Evolutionary conservation across 148 eudicot genomes (phyloP).

Genomic region (Pharnaceum exiguum): DNA sequence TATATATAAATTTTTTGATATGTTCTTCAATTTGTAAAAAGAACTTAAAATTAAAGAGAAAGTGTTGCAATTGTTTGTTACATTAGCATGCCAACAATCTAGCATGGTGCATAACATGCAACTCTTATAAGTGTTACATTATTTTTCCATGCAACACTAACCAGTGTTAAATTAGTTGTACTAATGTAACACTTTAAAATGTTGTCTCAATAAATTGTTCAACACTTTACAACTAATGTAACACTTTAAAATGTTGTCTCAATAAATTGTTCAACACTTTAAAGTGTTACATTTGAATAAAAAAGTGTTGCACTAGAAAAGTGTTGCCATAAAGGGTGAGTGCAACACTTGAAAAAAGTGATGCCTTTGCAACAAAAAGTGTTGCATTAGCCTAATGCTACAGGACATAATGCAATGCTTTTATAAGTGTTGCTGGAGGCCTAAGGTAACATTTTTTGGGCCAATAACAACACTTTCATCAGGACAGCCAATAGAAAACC

Average conservation of each 20-base stretch:
- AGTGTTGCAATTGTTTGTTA: not conserved
- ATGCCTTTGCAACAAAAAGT: not conserved
- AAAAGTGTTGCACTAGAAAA: slow-evolving; percentile 5
- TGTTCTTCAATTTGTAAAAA: not conserved
- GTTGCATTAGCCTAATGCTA: slow-evolving; percentile 6
- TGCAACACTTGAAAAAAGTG: not conserved
- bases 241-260: not conserved
- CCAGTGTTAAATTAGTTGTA: too few species aligned
- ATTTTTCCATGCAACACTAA: too few species aligned
- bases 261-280: too few species aligned
- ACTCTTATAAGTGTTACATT: too few species aligned
- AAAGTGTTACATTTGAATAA: too few species aligned
- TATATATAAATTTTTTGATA: not conserved
- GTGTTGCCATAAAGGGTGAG: not conserved
- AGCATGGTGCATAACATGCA: not conserved
- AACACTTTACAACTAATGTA: too few species aligned
- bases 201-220: too few species aligned
- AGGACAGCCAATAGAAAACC: not conserved
- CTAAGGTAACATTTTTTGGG: not conserved
- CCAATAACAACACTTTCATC: not conserved
- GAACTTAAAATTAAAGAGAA: not conserved
- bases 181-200: not conserved
- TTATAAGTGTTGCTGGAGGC: not conserved
- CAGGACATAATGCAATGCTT: not conserved
- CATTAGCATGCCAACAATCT: not conserved